These are phyloP conservation scores for Excoecaria cochinchinensis DNA, from an alignment of 345 rosid genomes.

Conservation along the genomic window DNA sequence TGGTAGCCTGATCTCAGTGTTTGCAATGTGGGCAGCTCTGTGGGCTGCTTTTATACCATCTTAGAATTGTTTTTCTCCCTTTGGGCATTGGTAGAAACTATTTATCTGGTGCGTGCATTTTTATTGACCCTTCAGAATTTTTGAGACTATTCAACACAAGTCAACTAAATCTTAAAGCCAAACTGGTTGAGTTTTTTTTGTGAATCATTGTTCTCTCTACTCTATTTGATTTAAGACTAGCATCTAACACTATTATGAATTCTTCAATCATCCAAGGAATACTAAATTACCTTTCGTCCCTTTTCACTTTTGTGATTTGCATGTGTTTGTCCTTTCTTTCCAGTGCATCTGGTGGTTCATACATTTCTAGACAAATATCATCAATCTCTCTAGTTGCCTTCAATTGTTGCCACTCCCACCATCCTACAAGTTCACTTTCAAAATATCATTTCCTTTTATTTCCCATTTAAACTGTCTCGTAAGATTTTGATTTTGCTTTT, in stretches of 20 bases:
- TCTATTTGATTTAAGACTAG: not conserved
- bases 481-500: conserved; percentile 18
- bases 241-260: not conserved
- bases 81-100: not conserved
- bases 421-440: not conserved
- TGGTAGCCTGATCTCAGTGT: not conserved
- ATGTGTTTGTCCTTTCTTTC: not conserved
- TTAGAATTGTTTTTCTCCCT: not conserved
- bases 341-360: not conserved
- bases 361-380: not conserved
- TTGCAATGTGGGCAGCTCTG: not conserved
- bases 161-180: not conserved
- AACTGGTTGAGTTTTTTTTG: not conserved
- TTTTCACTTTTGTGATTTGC: conserved; percentile 7
- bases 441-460: not conserved
- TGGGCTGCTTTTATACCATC: not conserved
- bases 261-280: not conserved
- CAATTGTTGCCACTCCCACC: not conserved
- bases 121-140: not conserved
- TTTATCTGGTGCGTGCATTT: too few relatives aligned
- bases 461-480: not conserved
- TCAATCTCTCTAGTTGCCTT: not conserved
- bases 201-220: not conserved
- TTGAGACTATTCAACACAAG: not conserved
- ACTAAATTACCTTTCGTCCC: not conserved